These are phyloP conservation scores for Herpetomonas tarakana DNA, from an alignment of 208 protist genomes.

Conservation along the genomic window DNA sequence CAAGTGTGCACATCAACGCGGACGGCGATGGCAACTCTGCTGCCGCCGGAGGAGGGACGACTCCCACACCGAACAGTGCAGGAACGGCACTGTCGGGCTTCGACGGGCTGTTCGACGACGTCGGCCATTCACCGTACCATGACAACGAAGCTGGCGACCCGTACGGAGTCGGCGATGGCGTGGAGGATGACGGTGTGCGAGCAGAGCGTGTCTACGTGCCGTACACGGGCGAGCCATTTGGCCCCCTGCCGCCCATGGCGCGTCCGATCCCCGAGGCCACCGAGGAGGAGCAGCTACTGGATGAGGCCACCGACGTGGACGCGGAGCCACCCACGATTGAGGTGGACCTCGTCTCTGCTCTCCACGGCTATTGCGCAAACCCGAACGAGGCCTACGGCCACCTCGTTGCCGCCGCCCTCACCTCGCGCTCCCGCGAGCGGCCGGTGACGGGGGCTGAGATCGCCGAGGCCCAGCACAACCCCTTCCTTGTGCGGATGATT, in stretches of 20 bases:
- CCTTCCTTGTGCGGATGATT: constrained; percentile 70
- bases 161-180: not conserved
- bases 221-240: constrained; percentile 7
- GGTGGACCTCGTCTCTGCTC: constrained; percentile 63
- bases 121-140: not conserved
- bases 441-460: constrained; percentile 70
- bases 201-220: constrained; percentile 4
- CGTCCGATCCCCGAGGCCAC: not conserved
- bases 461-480: constrained; percentile 48
- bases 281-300: constrained; percentile 16
- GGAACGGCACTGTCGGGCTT: not conserved
- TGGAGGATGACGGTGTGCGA: not conserved
- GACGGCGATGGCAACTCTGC: not conserved
- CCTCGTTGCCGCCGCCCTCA: constrained; percentile 75
- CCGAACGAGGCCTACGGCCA: constrained; percentile 72
- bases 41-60: too few relatives aligned
- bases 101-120: constrained; percentile 1
- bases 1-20: not conserved
- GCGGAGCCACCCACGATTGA: constrained; percentile 35
- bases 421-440: constrained; percentile 34
- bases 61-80: not conserved
- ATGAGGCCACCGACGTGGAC: constrained; percentile 19
- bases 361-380: constrained; percentile 58
- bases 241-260: constrained; percentile 3
- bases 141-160: not conserved